Evolutionary conservation across 768 basidiomycete genomes (phyloP), one percentile per base, ranked within the genome.

Genomic region (Rhizopogon roseolus): DNA sequence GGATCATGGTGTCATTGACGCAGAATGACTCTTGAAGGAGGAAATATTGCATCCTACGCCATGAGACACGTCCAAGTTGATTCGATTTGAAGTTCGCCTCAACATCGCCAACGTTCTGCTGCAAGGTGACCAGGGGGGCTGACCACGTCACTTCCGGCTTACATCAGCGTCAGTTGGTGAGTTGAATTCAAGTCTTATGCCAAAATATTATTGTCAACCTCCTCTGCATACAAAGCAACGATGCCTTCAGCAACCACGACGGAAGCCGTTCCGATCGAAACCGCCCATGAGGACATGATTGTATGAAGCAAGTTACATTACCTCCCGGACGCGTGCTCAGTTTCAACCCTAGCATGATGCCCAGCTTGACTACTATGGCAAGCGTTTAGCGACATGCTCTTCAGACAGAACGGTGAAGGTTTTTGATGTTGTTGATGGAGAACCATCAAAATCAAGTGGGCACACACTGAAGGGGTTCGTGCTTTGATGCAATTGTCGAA

Each of bases 351-450:
- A 97, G 94, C 96, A 98, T 68, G 97, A 98, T 68, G 95, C 94
- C n/a, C 97, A 98, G 63, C 75, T 98, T 25, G 95, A 98, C 73
- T 98, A 96, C 77, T 97, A 97, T 63, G 95, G 94, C 34, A 93
- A 94, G 70, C 83, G 94, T 41, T 84, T 98, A 4, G 96, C 96
- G 5, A 98, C 95, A 0, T 96, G 94, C 68, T 95, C 92, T 1
- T 95, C 92, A 0, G 96, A 98, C 73, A 80, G 93, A 50, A 96
- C 93, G 0, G 88, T 98, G 60, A 90, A 93, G 63, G 86, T 98
- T 9, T 98, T 98, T 66, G 92, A 97, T 62, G 86, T 98, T 17
- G 83, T 95, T 39, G 88, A 93, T 46, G 93, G 92, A 25, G 89
- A 94, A 61, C 70, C 86, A 13, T 83, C 84, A 68, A 78, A 81